A percentile compares a stretch with the other conserved stretches of the same genome.
Evolutionary conservation across 331 rosid genomes (phyloP).

Genomic region (Arachis monticola): DNA sequence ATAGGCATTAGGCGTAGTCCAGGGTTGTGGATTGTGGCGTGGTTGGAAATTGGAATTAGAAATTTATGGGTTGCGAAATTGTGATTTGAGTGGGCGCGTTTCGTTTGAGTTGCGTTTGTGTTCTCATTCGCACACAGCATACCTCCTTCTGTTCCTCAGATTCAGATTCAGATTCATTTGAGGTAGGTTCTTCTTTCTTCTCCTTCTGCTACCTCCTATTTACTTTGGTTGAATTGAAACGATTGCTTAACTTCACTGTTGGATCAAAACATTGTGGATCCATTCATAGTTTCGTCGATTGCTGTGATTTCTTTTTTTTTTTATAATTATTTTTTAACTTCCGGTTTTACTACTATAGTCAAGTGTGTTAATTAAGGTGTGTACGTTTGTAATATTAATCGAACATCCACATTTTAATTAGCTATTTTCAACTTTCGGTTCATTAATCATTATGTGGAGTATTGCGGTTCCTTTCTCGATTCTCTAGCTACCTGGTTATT

Average conservation of each 20-base stretch:
- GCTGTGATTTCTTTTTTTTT: not conserved
- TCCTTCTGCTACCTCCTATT: not conserved
- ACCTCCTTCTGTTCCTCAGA: not conserved
- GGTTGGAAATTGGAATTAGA: not conserved
- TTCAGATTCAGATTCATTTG: not conserved
- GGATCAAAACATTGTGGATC: not conserved
- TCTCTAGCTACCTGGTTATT: not conserved
- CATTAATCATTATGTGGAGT: constrained; percentile 3
- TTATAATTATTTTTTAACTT: not conserved
- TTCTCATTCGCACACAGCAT: not conserved
- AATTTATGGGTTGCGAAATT: not conserved
- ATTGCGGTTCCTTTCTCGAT: constrained; percentile 27
- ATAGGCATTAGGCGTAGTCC: not conserved
- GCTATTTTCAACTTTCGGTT: constrained; percentile 1
- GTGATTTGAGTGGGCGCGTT: not conserved
- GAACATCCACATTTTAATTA: not conserved
- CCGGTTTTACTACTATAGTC: not conserved
- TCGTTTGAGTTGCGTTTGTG: not conserved
- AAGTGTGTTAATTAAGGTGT: not conserved
- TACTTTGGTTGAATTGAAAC: not conserved
- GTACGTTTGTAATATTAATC: constrained; percentile 3
- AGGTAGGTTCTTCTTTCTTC: not conserved
- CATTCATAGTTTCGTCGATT: constrained; percentile 13
- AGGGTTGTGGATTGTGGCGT: not conserved
- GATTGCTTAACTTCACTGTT: not conserved